Percentiles rank a stretch among this genome's conserved stretches.
phyloP scores from a whole-genome alignment of 768 basidiomycete genomes.

The Tricholoma sp. region DNA sequence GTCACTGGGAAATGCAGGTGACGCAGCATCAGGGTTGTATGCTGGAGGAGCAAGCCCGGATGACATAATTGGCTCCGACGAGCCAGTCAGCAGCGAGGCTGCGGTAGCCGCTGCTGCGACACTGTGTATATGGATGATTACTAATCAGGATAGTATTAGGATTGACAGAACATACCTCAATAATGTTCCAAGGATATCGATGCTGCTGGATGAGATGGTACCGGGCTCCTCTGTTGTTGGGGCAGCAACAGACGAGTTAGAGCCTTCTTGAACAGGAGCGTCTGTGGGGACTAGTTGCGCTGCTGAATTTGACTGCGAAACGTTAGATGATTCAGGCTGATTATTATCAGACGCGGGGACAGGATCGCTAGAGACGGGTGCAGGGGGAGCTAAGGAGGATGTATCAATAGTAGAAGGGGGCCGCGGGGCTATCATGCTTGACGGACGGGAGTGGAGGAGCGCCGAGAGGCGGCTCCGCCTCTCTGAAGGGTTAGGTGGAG shows the following conservation, averaged over 20 bases:
- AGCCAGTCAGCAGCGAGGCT: constrained; percentile 74
- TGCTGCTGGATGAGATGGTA: constrained; percentile 63
- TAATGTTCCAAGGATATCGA: constrained; percentile 79
- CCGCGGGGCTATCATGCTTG: constrained; percentile 13
- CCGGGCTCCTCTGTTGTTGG: constrained; percentile 17
- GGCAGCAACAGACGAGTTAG: constrained; percentile 5
- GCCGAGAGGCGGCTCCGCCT: constrained; percentile 28
- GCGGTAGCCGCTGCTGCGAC: constrained; percentile 93
- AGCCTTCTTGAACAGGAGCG: not conserved
- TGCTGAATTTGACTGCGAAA: not conserved
- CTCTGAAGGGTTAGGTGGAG: constrained; percentile 14
- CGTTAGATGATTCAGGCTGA: not conserved
- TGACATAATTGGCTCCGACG: constrained; percentile 59
- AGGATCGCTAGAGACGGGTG: constrained; percentile 9
- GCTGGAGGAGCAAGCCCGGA: constrained; percentile 44
- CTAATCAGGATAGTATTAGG: constrained; percentile 2
- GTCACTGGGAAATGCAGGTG: constrained; percentile 6
- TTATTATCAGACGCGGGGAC: constrained; percentile 5
- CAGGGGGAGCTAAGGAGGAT: not conserved
- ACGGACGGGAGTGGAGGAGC: constrained; percentile 32
- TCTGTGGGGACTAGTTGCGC: not conserved
- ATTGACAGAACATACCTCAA: constrained; percentile 52
- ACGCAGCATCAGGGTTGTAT: constrained; percentile 35
- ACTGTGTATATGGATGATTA: constrained; percentile 28
- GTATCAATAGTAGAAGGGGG: constrained; percentile 9